Evolutionary conservation across 2,329 filamentous ascomycete genomes (phyloP).

Genomic region (Pezicula neosporulosa): DNA sequence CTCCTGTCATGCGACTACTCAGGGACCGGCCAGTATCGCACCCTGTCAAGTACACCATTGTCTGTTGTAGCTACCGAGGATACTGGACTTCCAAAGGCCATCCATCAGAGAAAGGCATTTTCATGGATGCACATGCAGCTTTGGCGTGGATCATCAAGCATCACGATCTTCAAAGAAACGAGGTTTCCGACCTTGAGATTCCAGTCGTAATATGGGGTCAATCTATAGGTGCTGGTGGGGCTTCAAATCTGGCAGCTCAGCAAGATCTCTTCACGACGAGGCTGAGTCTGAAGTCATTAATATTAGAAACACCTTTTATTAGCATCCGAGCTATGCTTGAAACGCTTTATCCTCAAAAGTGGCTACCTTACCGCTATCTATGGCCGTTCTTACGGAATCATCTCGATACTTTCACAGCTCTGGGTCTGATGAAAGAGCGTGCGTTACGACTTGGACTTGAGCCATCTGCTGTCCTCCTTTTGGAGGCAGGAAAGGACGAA

Average conservation of each 20-base stretch:
- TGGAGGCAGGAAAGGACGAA: slow-evolving; percentile 57
- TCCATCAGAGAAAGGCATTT: slow-evolving; percentile 67
- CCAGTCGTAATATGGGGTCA: slow-evolving; percentile 69
- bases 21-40: slow-evolving; percentile 18
- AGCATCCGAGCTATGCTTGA: slow-evolving; percentile 68
- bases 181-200: slow-evolving; percentile 24
- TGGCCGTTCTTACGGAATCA: slow-evolving; percentile 70
- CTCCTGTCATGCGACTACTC: slow-evolving; percentile 46
- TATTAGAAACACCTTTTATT: slow-evolving; percentile 75
- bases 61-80: slow-evolving; percentile 48
- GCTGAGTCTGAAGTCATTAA: slow-evolving; percentile 40
- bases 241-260: slow-evolving; percentile 43
- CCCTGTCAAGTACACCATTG: slow-evolving; percentile 40
- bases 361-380: slow-evolving; percentile 74
- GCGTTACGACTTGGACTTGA: slow-evolving; percentile 19
- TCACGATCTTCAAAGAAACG: slow-evolving; percentile 24
- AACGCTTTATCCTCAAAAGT: slow-evolving; percentile 72
- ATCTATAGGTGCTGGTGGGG: slow-evolving; percentile 71
- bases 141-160: slow-evolving; percentile 55
- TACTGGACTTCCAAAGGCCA: slow-evolving; percentile 76
- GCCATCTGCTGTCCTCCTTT: slow-evolving; percentile 9
- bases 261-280: slow-evolving; percentile 7
- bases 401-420: slow-evolving; percentile 50
- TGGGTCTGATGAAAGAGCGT: slow-evolving; percentile 37
- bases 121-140: slow-evolving; percentile 63